Conservation (phyloP, 345 rosid species). For the Aquilaria sinensis region DNA sequence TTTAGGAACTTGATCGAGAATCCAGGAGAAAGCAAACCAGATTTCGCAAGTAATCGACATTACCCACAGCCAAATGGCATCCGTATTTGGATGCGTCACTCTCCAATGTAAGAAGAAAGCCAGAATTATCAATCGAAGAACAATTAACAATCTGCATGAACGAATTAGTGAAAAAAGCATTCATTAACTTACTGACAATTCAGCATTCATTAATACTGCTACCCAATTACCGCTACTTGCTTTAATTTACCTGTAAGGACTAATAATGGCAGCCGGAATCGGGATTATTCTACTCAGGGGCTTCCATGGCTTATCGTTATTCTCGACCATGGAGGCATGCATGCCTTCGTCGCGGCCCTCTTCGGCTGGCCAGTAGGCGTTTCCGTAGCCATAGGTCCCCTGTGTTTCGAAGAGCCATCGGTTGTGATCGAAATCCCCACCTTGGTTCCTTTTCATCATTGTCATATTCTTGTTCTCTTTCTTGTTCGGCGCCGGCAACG, state of each 20-base stretch:
- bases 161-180: background rate
- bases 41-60: slow-evolving; percentile 81
- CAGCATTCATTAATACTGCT: no score
- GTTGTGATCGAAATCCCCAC: slow-evolving; percentile 81
- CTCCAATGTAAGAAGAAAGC: slow-evolving; percentile 85
- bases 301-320: slow-evolving; percentile 82
- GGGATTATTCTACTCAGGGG: slow-evolving; percentile 67
- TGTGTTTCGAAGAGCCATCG: slow-evolving; percentile 83
- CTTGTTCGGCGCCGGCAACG: slow-evolving; percentile 44
- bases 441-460: slow-evolving; percentile 80
- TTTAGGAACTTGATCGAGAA: slow-evolving; percentile 89
- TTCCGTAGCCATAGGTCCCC: slow-evolving; percentile 87
- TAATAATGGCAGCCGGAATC: slow-evolving; percentile 51
- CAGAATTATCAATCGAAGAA: slow-evolving; percentile 51
- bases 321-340: slow-evolving; percentile 49
- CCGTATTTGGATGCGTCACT: slow-evolving; percentile 58
- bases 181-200: no score
- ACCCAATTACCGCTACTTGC: background rate
- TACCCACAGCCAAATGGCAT: slow-evolving; percentile 85
- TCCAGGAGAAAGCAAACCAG: slow-evolving; percentile 97
- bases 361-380: slow-evolving; percentile 77
- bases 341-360: slow-evolving; percentile 58
- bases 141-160: slow-evolving; percentile 42
- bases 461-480: slow-evolving; percentile 52
- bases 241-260: slow-evolving; percentile 63